phyloP scores from a whole-genome alignment of 345 rosid species.

The Eucalyptus marginata region DNA sequence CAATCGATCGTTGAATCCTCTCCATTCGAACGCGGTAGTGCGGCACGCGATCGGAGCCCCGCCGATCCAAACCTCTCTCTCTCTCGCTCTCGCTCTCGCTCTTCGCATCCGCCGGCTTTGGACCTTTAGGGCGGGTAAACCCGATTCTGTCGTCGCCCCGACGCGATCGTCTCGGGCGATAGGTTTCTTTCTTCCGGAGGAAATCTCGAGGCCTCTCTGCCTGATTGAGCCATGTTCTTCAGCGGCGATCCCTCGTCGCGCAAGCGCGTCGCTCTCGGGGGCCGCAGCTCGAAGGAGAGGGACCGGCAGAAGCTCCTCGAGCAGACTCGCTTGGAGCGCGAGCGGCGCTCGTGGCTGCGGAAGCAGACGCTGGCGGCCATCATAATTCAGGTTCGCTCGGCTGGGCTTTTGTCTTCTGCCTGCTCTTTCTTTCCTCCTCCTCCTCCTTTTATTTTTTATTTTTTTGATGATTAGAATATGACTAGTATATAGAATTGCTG shows the following conservation, averaged over 20 bases:
- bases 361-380: slow-evolving; percentile 76
- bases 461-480: not conserved
- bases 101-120: not conserved
- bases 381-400: slow-evolving; percentile 54
- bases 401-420: not conserved
- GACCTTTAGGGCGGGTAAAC: not conserved
- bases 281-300: slow-evolving; percentile 94
- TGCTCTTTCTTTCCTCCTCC: not conserved
- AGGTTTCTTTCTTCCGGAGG: not conserved
- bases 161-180: not conserved
- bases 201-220: not conserved
- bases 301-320: slow-evolving; percentile 94
- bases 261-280: slow-evolving; percentile 97
- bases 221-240: slow-evolving; percentile 50
- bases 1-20: not conserved
- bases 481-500: not conserved
- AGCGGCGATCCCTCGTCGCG: slow-evolving; percentile 86
- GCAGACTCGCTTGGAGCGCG: slow-evolving; percentile 85
- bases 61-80: not conserved
- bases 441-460: not conserved
- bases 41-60: not conserved
- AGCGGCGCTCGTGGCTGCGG: slow-evolving; percentile 62
- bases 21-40: not conserved
- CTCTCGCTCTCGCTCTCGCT: not conserved
- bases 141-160: not conserved